Conservation (phyloP, 768 basidiomycete genomes). For the Harrya chromipes region DNA sequence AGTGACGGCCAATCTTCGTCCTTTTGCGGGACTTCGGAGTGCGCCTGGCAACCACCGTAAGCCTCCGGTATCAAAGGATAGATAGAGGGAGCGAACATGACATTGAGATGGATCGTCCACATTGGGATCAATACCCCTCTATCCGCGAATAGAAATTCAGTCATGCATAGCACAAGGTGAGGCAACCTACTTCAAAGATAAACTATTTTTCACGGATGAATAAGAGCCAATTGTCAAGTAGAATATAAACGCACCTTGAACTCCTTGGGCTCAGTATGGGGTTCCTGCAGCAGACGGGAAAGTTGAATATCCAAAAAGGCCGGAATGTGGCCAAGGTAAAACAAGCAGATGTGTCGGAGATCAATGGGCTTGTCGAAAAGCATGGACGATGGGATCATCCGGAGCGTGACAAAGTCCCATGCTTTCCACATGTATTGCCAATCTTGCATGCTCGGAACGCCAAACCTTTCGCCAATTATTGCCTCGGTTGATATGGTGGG, state of each 20-base stretch:
- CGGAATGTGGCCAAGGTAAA: constrained; percentile 94
- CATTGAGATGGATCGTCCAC: constrained; percentile 87
- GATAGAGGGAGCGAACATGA: constrained; percentile 53
- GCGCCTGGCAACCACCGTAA: constrained; percentile 50
- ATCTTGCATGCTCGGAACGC: constrained; percentile 69
- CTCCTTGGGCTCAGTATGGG: constrained; percentile 78
- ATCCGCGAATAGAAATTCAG: constrained; percentile 18
- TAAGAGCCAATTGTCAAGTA: constrained; percentile 4
- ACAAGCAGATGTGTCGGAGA: constrained; percentile 93
- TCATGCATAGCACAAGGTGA: not conserved
- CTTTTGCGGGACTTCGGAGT: constrained; percentile 79
- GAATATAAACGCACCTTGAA: constrained; percentile 56
- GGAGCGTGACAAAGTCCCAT: constrained; percentile 83
- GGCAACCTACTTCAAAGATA: constrained; percentile 64
- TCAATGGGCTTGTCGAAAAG: constrained; percentile 90
- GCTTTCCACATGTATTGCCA: constrained; percentile 84
- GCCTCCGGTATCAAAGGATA: not conserved
- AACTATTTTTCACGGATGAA: constrained; percentile 37
- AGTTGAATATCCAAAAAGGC: constrained; percentile 91
- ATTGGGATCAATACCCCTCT: constrained; percentile 95
- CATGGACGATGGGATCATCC: constrained; percentile 87
- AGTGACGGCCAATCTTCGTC: constrained; percentile 88
- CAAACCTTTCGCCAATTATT: constrained; percentile 40
- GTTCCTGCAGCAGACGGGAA: constrained; percentile 67
- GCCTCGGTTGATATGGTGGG: constrained; percentile 27